phyloP scores from a whole-genome alignment of 768 basidiomycete species.

The Lentinula detonsa region DNA sequence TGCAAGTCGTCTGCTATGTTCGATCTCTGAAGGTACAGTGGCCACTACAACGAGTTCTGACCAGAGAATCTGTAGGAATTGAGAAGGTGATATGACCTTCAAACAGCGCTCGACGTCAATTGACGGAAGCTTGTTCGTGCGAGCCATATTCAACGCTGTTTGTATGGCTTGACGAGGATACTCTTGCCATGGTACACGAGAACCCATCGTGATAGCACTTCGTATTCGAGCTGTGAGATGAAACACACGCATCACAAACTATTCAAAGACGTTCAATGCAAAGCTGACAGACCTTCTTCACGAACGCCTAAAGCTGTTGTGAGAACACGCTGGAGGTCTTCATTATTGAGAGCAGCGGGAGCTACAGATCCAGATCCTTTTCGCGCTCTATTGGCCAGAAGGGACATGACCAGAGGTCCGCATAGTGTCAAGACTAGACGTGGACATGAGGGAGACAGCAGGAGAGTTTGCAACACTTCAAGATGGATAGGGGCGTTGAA shows the following conservation, averaged over 20 bases:
- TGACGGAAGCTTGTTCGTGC: slow-evolving; percentile 54
- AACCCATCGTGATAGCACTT: slow-evolving; percentile 4
- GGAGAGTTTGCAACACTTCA: slow-evolving; percentile 59
- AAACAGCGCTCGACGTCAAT: slow-evolving; percentile 67
- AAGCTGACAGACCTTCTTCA: slow-evolving; percentile 26
- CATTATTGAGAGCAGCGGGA: slow-evolving; percentile 23
- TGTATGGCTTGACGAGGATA: slow-evolving; percentile 55
- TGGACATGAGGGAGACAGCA: slow-evolving; percentile 63
- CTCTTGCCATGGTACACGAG: slow-evolving; percentile 38
- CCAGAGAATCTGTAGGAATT: slow-evolving; percentile 69
- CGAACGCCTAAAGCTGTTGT: slow-evolving; percentile 29
- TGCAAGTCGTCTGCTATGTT: slow-evolving; percentile 57
- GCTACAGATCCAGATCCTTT: slow-evolving; percentile 11
- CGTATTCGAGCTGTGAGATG: slow-evolving; percentile 7
- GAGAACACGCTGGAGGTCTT: slow-evolving; percentile 32
- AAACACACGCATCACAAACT: neutral
- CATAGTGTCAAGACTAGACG: slow-evolving; percentile 61
- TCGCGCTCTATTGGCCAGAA: slow-evolving; percentile 33
- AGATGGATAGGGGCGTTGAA: slow-evolving; percentile 44
- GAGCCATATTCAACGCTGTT: slow-evolving; percentile 48
- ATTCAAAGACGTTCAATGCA: neutral
- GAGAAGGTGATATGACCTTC: slow-evolving; percentile 47
- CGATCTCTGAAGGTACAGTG: slow-evolving; percentile 47
- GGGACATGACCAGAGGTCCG: slow-evolving; percentile 43
- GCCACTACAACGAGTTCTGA: slow-evolving; percentile 49